A percentile compares a stretch with the other conserved stretches of the same genome.
Evolutionary conservation across 192 early-diverging fungal genomes (phyloP).

Genomic region (Spizellomyces sp.): DNA sequence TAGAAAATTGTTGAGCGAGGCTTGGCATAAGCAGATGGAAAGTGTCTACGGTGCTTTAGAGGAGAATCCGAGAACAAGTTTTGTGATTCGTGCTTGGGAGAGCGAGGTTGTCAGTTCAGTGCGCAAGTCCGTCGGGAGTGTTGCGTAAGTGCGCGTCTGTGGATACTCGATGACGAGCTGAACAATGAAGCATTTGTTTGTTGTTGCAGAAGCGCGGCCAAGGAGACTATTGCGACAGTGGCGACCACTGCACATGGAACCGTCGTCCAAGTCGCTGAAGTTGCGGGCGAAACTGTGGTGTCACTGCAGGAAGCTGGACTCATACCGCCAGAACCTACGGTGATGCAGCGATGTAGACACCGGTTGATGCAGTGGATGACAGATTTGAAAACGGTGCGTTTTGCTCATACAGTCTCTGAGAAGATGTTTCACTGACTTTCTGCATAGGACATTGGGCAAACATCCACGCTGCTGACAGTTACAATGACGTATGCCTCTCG

Average conservation of each 20-base stretch:
- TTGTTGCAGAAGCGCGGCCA: conserved; percentile 7
- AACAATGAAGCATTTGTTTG: neutral
- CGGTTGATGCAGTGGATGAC: conserved; percentile 1
- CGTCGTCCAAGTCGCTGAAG: conserved; percentile 5
- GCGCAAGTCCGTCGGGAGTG: conserved; percentile 14
- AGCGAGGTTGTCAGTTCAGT: conserved; percentile 14
- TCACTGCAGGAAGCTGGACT: conserved; percentile 23
- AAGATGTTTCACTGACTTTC: neutral
- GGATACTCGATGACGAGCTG: neutral
- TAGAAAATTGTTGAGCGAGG: conserved; percentile 19
- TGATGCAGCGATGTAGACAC: conserved; percentile 6
- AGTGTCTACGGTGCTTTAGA: conserved; percentile 6
- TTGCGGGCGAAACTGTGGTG: conserved; percentile 17
- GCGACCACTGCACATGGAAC: conserved; percentile 17
- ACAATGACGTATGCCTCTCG: conserved; percentile 8
- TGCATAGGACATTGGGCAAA: conserved; percentile 15
- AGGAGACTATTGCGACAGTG: conserved; percentile 4
- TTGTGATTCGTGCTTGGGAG: conserved; percentile 23
- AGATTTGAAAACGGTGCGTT: conserved; percentile 11
- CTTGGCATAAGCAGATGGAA: conserved; percentile 26
- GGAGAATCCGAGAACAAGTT: conserved; percentile 14
- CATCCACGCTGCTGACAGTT: conserved; percentile 19
- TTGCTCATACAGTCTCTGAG: neutral
- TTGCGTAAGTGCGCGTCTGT: conserved; percentile 15
- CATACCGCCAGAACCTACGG: conserved; percentile 19